A percentile compares a stretch with the other conserved stretches of the same genome.
Evolutionary conservation across 2,329 filamentous ascomycete genomes (phyloP).

Genomic region (Fusarium sp.): DNA sequence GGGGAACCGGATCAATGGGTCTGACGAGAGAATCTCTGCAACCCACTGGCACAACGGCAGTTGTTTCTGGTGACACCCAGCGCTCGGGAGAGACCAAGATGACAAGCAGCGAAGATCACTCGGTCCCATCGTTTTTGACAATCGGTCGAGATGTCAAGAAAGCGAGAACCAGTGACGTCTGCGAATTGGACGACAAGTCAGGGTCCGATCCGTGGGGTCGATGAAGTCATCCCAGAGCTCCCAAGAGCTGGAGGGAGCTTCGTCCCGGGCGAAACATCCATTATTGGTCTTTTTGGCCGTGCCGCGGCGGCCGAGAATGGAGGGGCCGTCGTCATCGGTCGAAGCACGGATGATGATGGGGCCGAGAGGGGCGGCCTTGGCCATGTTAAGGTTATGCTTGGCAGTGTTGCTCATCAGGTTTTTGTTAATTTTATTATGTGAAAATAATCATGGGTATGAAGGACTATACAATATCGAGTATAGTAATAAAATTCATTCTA

Average conservation of each 20-base stretch:
- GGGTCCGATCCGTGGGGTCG: constrained; percentile 10
- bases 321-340: background rate
- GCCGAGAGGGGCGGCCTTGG: background rate
- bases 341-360: constrained; percentile 5
- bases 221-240: constrained; percentile 5
- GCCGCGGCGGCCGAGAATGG: constrained; percentile 1
- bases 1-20: background rate
- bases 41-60: background rate
- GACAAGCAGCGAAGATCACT: background rate
- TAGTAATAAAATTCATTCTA: background rate
- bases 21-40: background rate
- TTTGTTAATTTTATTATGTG: background rate
- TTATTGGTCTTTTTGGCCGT: background rate
- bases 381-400: background rate
- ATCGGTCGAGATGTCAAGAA: constrained; percentile 4
- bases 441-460: background rate
- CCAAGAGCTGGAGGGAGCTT: background rate
- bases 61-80: background rate
- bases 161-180: constrained; percentile 10
- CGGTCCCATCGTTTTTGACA: background rate
- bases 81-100: background rate
- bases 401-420: background rate
- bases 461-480: background rate
- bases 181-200: background rate
- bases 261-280: background rate